These are phyloP conservation scores for Paraphaeosphaeria minitans DNA, from an alignment of 2,329 filamentous ascomycete genomes.

Conservation along the genomic window DNA sequence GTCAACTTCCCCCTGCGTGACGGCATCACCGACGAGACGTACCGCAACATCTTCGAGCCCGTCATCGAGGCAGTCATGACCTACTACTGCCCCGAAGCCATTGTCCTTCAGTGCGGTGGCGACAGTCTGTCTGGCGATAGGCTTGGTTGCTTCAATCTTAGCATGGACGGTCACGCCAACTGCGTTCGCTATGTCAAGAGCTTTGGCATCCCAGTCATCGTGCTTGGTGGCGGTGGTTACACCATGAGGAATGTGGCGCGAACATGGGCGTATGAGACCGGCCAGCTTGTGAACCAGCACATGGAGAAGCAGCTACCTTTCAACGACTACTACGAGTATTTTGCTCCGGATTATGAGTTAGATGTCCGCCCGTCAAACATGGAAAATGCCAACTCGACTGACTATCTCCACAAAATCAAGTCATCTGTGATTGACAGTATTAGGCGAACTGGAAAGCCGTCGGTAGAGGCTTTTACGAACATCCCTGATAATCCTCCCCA, in stretches of 20 bases:
- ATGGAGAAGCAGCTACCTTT: slow-evolving; percentile 86
- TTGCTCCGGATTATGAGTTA: slow-evolving; percentile 71
- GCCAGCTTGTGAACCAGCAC: slow-evolving; percentile 80
- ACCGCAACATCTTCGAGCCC: slow-evolving; percentile 71
- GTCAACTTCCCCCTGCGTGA: slow-evolving; percentile 73
- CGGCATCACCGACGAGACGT: slow-evolving; percentile 70
- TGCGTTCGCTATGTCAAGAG: slow-evolving; percentile 72
- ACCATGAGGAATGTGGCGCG: slow-evolving; percentile 70
- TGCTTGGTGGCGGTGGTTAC: slow-evolving; percentile 71
- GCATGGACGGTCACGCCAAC: slow-evolving; percentile 72
- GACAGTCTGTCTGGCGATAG: slow-evolving; percentile 71
- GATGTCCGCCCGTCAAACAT: slow-evolving; percentile 73
- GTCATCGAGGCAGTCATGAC: slow-evolving; percentile 72
- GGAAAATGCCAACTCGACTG: slow-evolving; percentile 72
- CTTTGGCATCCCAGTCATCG: slow-evolving; percentile 68
- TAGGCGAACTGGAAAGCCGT: slow-evolving; percentile 66
- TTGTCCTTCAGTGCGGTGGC: slow-evolving; percentile 71
- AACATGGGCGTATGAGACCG: slow-evolving; percentile 71
- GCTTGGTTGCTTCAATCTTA: slow-evolving; percentile 72
- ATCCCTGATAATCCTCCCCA: slow-evolving; percentile 60
- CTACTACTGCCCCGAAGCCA: slow-evolving; percentile 69
- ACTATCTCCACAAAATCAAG: slow-evolving; percentile 72
- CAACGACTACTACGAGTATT: slow-evolving; percentile 93
- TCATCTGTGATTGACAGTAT: slow-evolving; percentile 70
- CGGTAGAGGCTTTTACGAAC: slow-evolving; percentile 54